These are phyloP conservation scores for Fusarium sp. DNA, from an alignment of 2,329 filamentous ascomycete genomes.

Conservation along the genomic window DNA sequence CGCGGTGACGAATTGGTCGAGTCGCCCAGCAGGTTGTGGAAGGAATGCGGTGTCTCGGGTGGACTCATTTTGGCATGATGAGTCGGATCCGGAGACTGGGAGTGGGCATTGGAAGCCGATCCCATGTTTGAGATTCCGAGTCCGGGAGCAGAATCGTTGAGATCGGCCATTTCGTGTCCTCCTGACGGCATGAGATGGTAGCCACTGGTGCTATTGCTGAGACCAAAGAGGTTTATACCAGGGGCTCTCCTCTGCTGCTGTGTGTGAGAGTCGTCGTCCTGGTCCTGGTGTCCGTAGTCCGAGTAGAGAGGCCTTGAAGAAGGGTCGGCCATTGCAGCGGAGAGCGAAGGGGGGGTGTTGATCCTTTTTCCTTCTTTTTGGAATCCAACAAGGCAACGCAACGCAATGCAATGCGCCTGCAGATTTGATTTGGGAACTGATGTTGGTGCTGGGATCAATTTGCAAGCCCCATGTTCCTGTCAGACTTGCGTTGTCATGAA, in stretches of 20 bases:
- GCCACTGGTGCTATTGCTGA: slow-evolving; percentile 34
- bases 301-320: slow-evolving; percentile 22
- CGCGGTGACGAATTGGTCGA: not conserved
- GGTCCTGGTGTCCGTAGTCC: not conserved
- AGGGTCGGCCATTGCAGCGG: slow-evolving; percentile 34
- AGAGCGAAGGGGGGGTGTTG: not conserved
- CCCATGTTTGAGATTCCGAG: slow-evolving; percentile 37
- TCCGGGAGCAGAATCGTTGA: slow-evolving; percentile 26
- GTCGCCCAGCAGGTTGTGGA: slow-evolving; percentile 34
- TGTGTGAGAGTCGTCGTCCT: slow-evolving; percentile 18
- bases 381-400: not conserved
- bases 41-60: slow-evolving; percentile 42
- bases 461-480: not conserved
- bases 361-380: slow-evolving; percentile 3
- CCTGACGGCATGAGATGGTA: slow-evolving; percentile 42
- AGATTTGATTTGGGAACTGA: slow-evolving; percentile 2
- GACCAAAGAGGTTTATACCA: slow-evolving; percentile 40
- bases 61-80: slow-evolving; percentile 25
- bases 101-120: slow-evolving; percentile 2
- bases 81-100: slow-evolving; percentile 28
- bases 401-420: slow-evolving; percentile 1
- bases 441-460: not conserved
- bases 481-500: not conserved
- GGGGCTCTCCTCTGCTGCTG: slow-evolving; percentile 21
- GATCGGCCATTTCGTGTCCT: slow-evolving; percentile 40